Evolutionary conservation across 306 rosid genomes (phyloP), one percentile per base, ranked within the genome.

Genomic region (Acacia crassicarpa): DNA sequence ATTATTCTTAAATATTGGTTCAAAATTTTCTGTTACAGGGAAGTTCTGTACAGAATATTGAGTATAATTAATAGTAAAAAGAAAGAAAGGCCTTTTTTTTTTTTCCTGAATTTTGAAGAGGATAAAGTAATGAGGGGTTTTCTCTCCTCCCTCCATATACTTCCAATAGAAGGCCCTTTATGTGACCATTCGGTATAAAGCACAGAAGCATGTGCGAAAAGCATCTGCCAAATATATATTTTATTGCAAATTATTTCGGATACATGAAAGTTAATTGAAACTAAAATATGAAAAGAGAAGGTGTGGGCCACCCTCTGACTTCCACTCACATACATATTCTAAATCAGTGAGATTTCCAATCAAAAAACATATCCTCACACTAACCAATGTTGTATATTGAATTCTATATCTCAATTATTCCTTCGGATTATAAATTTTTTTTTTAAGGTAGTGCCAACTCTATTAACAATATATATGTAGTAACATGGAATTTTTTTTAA

Each of bases 291-390:
- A 78, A 86, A 87, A 78, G 73, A 68, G 49, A 82, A 67, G 6
- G 14, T 81, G 93, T 84, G 92, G 98, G 92, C 66, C 99, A 87
- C 63, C 91, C 68, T 92, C 94, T 91, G 94, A 93, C 94, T 93
- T 93, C 98, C 98, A 95, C 99, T 93, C 86, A 91, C 92, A 91
- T 89, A 91, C 92, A 91, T 89, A 91, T 95, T 93, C 98, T 91
- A 85, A 87, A 91, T 89, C 49, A 90, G 92, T 87, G 91, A 90
- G 90, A 92, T 89, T 91, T 92, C 87, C 88, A 89, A 89, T 91
- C 93, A 85, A 89, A 89, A 90, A 89, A 90, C 90, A 91, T 62
- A 82, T 89, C 86, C 93, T 91, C 89, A 87, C 90, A 87, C 89
- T 83, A 69, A 84, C 76, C 81, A 74, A 27, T 74, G 74, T 84